Evolutionary conservation across 306 rosid genomes (phyloP), one percentile per base, ranked within the genome.

Genomic region (Cucurbita maxima): DNA sequence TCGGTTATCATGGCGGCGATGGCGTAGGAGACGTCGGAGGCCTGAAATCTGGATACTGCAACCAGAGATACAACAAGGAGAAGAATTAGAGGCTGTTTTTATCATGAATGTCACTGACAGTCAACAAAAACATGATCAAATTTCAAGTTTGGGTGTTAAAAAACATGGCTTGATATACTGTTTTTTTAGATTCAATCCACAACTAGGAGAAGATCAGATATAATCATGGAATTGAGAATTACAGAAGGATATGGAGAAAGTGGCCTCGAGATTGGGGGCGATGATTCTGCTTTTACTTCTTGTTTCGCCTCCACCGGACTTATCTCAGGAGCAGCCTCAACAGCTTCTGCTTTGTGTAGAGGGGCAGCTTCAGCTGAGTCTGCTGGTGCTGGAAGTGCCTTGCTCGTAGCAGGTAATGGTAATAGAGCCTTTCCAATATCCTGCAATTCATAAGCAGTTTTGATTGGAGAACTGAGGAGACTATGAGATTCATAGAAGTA

Each of bases 11-110:
- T 25, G 99, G 97, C 87, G 85, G 90, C 7, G 99, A 85, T 16
- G 99, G 99, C 9, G 88, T 68, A 38, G 99, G 99, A 72, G 99
- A 95, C 70, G 99, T 58, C 38, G 99, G 97, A 59, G 99, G 99
- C 87, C 88, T 47, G 52, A 47, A 47, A 47, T 47, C 52, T 47
- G 52, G 52, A 47, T 47, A 47, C 52, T 47, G 52, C 52, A 47
- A 47, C 3, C 15, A 47, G 15, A 47, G 52, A 47, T 47, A 10
- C 11, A 47, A 1, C 52, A 47, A 10, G 1, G 52, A 40, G 15
- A 8, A 41, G 45, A 47, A 47, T 47, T 47, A 47, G 52, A 45
- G 51, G 51, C 51, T 9, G 51, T 9, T 45, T 45, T 11, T 45
- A 45, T 45, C 52, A 10, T 47, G 52, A 47, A 47, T 10, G 52